phyloP scores from a whole-genome alignment of 805 yeast species.

The Debaryomyces maramus region DNA sequence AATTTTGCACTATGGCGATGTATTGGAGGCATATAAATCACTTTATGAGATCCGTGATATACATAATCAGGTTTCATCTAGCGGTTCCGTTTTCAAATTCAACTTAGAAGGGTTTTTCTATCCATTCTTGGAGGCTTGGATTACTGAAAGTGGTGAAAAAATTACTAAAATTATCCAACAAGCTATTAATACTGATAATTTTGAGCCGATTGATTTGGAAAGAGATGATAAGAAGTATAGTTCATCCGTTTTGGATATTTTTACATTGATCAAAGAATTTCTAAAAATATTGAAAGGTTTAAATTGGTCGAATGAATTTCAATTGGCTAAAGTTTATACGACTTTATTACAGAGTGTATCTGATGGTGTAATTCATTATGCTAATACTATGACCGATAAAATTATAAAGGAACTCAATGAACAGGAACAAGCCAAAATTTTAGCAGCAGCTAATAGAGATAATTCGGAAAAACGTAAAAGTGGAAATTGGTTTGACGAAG shows the following conservation, averaged over 20 bases:
- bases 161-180: slow-evolving; percentile 50
- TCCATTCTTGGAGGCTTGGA: slow-evolving; percentile 39
- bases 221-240: slow-evolving; percentile 47
- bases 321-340: slow-evolving; percentile 63
- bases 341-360: slow-evolving; percentile 62
- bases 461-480: slow-evolving; percentile 20
- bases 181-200: slow-evolving; percentile 59
- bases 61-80: slow-evolving; percentile 46
- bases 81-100: slow-evolving; percentile 45
- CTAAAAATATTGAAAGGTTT: slow-evolving; percentile 57
- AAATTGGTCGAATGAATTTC: slow-evolving; percentile 65
- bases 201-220: slow-evolving; percentile 49
- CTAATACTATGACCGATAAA: slow-evolving; percentile 36
- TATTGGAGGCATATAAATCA: slow-evolving; percentile 54
- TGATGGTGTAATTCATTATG: slow-evolving; percentile 55
- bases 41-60: slow-evolving; percentile 54
- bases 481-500: slow-evolving; percentile 50
- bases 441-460: slow-evolving; percentile 16
- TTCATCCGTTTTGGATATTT: slow-evolving; percentile 66
- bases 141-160: slow-evolving; percentile 44
- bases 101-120: slow-evolving; percentile 57
- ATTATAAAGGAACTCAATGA: slow-evolving; percentile 45
- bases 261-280: slow-evolving; percentile 59
- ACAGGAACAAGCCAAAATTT: slow-evolving; percentile 22
- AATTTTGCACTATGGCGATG: slow-evolving; percentile 51